A percentile compares a stretch with the other conserved stretches of the same genome.
Evolutionary conservation across 179 eudicot genomes (phyloP).

Genomic region (Beta corolliflora): DNA sequence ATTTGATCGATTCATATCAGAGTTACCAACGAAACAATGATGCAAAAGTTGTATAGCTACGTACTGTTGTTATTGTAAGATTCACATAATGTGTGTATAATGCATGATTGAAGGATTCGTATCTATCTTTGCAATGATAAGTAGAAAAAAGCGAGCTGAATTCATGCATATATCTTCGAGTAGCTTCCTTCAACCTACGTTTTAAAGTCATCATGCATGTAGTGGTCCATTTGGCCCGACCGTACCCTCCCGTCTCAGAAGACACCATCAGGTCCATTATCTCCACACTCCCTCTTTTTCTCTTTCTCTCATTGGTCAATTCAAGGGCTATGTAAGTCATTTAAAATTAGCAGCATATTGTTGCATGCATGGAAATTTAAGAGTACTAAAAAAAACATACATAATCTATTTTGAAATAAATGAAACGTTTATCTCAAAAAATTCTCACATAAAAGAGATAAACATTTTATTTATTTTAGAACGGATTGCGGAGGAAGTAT

Average conservation of each 20-base stretch:
- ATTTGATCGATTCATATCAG: neutral
- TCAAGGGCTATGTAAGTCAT: neutral
- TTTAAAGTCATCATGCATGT: conserved; percentile 23
- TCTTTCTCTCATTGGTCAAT: conserved; percentile 14
- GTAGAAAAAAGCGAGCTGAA: conserved; percentile 21
- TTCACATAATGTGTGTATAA: conserved; percentile 18
- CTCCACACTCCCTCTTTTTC: neutral
- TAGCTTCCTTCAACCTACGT: conserved; percentile 23
- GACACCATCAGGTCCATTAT: conserved; percentile 20
- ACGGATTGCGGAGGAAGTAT: too few species aligned
- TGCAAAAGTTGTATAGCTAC: neutral
- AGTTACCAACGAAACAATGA: neutral
- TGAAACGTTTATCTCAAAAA: too few species aligned
- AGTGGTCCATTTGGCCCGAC: conserved; percentile 21
- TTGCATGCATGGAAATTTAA: neutral
- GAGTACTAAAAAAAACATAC: neutral
- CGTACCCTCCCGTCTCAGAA: conserved; percentile 12
- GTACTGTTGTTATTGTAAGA: neutral
- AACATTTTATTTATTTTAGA: too few species aligned
- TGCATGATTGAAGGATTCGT: conserved; percentile 37
- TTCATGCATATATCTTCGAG: conserved; percentile 21
- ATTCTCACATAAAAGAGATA: too few species aligned
- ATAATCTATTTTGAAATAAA: too few species aligned
- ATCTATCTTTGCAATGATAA: conserved; percentile 36
- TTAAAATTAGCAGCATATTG: neutral